Evolutionary conservation across 306 rosid species (phyloP), one percentile per base, ranked within the genome.

Genomic region (Macrotyloma uniflorum): DNA sequence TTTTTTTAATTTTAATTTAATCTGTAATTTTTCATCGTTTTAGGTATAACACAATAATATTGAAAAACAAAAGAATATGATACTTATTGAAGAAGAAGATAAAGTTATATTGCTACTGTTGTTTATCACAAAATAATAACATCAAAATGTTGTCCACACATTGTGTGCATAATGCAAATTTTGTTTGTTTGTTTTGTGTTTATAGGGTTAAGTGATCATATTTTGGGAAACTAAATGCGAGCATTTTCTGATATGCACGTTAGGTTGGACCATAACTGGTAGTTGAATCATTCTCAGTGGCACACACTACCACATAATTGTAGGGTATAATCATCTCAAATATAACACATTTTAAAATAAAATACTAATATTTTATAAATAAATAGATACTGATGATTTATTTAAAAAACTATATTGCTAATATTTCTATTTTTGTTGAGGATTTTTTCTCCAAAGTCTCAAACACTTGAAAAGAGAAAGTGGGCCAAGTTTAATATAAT

Each of bases 191-290:
- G n/a, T 26, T 55, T 57, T 59, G 13, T 61, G 6, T 32, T 28
- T 30, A n/a, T 63, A 63, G 47, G 24, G 18, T 32, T 35, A 36
- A 63, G 49, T 36, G 30, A 64, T 36, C 4, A 35, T 19, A 64
- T 18, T 64, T 33, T 10, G 14, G 49, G 4, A 10, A 62, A 15
- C 45, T 15, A 62, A n/a, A 32, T 32, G 68, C 45, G 8, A 6
- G 1, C 49, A 36, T 18, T 64, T 64, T 64, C 16, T 64, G 49
- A n/a, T 35, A 18, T 4, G 49, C 49, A 64, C 49, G 70, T 36
- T 64, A 35, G 23, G 70, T 36, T 36, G 49, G 49, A 35, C 70
- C 70, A 35, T 8, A 35, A 64, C 70, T 19, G 18, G 70, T 64
- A 5, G 47, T 19, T 64, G 49, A 35, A 46, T 19, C 30, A 4